These are phyloP conservation scores for Heterobasidion parviporum DNA, from an alignment of 1,284 basidiomycete genomes.

Conservation along the genomic window DNA sequence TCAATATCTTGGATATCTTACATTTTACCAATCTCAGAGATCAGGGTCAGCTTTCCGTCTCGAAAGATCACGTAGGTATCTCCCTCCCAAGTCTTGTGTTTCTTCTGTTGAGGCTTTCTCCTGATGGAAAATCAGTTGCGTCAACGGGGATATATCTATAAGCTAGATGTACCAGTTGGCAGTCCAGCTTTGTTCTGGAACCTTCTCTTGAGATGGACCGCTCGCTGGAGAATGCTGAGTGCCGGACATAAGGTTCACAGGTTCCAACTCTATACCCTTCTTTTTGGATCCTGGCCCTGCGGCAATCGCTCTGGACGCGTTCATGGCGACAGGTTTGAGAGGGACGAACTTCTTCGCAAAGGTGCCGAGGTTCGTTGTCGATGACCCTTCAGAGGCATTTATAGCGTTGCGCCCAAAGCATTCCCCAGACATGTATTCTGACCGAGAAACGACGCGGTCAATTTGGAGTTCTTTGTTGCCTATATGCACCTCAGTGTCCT, in stretches of 20 bases:
- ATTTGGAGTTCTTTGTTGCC: slow-evolving; percentile 66
- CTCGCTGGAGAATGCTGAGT: neutral
- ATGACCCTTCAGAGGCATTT: slow-evolving; percentile 12
- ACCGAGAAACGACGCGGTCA: slow-evolving; percentile 46
- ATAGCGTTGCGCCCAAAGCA: slow-evolving; percentile 41
- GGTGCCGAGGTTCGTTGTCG: slow-evolving; percentile 14
- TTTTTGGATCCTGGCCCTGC: slow-evolving; percentile 11
- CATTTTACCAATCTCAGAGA: slow-evolving; percentile 66
- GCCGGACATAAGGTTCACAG: slow-evolving; percentile 25
- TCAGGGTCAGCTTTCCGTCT: slow-evolving; percentile 46
- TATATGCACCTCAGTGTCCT: slow-evolving; percentile 50
- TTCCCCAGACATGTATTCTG: slow-evolving; percentile 55
- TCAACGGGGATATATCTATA: slow-evolving; percentile 1
- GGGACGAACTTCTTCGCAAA: slow-evolving; percentile 38
- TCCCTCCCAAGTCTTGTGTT: slow-evolving; percentile 88
- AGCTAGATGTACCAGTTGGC: slow-evolving; percentile 49
- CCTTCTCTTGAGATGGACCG: slow-evolving; percentile 1
- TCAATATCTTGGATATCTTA: slow-evolving; percentile 22
- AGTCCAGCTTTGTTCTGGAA: slow-evolving; percentile 45
- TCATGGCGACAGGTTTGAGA: slow-evolving; percentile 26
- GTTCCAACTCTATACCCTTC: slow-evolving; percentile 30
- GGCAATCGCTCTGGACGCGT: slow-evolving; percentile 17
- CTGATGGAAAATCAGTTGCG: slow-evolving; percentile 24
- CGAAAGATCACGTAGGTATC: slow-evolving; percentile 53
- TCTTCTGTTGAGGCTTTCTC: slow-evolving; percentile 72